Evolutionary conservation across 78 protist genomes (phyloP).

Genomic region (slime mould (Dictyostelium discoideum)): DNA sequence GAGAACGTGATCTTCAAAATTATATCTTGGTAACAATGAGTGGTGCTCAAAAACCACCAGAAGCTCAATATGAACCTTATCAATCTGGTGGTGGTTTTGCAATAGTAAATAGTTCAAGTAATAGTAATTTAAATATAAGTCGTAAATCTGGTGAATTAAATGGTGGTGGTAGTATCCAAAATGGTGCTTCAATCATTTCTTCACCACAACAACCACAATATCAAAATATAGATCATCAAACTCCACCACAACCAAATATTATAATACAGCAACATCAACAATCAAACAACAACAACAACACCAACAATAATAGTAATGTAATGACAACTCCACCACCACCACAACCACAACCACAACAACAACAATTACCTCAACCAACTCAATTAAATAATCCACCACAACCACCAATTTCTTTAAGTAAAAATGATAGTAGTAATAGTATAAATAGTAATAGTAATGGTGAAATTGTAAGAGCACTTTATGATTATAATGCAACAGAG

Average conservation of each 20-base stretch:
- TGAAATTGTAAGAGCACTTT: conserved; percentile 70
- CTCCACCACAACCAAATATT: background rate
- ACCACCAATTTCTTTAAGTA: conserved; percentile 25
- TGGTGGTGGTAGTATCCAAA: background rate
- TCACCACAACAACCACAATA: background rate
- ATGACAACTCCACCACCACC: conserved; percentile 10
- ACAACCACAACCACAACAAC: background rate
- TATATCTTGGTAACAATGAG: conserved; percentile 43
- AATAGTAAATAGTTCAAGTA: background rate
- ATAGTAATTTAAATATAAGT: background rate
- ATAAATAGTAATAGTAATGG: background rate
- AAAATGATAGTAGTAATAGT: background rate
- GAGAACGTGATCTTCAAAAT: conserved; percentile 62
- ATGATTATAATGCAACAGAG: conserved; percentile 77
- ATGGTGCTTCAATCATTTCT: background rate
- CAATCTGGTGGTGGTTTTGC: conserved; percentile 1
- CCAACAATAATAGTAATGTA: too few species aligned
- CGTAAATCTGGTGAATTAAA: background rate
- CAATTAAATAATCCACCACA: background rate
- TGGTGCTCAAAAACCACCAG: conserved; percentile 72
- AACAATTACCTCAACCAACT: background rate
- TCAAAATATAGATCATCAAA: conserved; percentile 53
- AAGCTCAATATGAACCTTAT: conserved; percentile 75
- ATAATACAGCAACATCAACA: background rate
- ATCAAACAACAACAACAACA: background rate